phyloP scores from a whole-genome alignment of 129 eudicot genomes.

The Centrapalus pauciflorus region DNA sequence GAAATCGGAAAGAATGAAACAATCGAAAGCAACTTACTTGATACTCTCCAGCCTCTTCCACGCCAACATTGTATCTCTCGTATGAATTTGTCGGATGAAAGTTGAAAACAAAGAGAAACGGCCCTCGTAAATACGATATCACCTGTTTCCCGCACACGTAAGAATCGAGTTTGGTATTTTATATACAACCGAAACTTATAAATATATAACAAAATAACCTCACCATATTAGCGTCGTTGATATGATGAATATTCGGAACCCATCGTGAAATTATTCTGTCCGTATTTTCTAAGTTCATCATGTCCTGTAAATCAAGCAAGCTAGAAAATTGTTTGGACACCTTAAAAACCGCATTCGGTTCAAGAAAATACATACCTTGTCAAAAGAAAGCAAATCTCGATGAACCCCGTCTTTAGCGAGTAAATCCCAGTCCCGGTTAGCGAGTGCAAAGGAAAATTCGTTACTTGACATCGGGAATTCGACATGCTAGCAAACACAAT shows the following conservation, averaged over 20 bases:
- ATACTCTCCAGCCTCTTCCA: slow-evolving; percentile 99
- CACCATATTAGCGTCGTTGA: slow-evolving; percentile 68
- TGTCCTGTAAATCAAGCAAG: slow-evolving; percentile 46
- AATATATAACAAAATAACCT: slow-evolving; percentile 5
- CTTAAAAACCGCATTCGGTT: neutral
- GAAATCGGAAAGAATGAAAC: neutral
- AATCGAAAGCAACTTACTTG: slow-evolving; percentile 41
- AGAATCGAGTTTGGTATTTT: neutral
- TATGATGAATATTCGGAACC: slow-evolving; percentile 72
- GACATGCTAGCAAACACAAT: slow-evolving; percentile 50
- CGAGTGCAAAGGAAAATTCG: slow-evolving; percentile 65
- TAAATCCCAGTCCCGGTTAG: slow-evolving; percentile 89
- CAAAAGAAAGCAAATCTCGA: slow-evolving; percentile 59
- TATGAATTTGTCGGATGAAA: slow-evolving; percentile 77
- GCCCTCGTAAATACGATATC: slow-evolving; percentile 84
- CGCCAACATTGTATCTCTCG: slow-evolving; percentile 68
- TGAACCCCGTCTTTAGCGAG: slow-evolving; percentile 54
- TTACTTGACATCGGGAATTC: slow-evolving; percentile 90
- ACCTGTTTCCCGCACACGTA: slow-evolving; percentile 53
- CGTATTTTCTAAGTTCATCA: slow-evolving; percentile 77
- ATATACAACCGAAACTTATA: neutral
- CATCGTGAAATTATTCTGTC: slow-evolving; percentile 66
- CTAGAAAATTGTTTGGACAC: neutral
- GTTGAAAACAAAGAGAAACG: slow-evolving; percentile 78
- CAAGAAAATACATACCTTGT: slow-evolving; percentile 50